Evolutionary conservation across 140 eudicot species (phyloP).

Genomic region (Erigeron philadelphicus): DNA sequence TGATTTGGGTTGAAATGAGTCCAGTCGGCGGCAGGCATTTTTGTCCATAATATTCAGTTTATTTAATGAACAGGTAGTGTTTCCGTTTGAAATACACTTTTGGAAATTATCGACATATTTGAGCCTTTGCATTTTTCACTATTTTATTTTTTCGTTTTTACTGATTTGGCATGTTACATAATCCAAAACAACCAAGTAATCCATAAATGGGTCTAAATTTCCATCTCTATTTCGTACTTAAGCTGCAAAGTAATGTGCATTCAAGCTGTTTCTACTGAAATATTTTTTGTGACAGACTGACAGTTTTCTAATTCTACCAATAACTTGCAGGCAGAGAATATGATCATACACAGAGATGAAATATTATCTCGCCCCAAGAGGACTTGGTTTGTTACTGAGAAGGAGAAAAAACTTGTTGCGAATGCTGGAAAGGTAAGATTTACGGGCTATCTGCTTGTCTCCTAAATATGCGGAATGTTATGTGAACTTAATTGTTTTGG

Average conservation of each 20-base stretch:
- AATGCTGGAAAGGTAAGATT: conserved; percentile 63
- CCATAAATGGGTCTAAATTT: not conserved
- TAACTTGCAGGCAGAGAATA: conserved; percentile 73
- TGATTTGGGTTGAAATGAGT: too few species aligned
- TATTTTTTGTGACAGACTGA: too few species aligned
- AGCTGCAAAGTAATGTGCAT: not conserved
- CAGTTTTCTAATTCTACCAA: not conserved
- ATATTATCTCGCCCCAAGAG: conserved; percentile 82
- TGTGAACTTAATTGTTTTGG: too few species aligned
- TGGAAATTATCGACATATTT: not conserved
- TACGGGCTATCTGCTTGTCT: too few species aligned
- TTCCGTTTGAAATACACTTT: not conserved
- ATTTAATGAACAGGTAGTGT: not conserved
- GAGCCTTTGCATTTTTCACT: not conserved
- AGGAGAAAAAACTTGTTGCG: conserved; percentile 68
- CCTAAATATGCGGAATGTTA: too few species aligned
- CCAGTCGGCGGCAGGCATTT: not conserved
- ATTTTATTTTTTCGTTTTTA: not conserved
- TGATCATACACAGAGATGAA: conserved; percentile 84
- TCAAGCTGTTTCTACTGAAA: not conserved
- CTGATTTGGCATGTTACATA: not conserved
- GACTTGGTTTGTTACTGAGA: conserved; percentile 89
- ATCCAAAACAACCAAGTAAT: not conserved
- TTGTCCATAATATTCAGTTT: not conserved
- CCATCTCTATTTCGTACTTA: not conserved